A percentile compares a stretch with the other conserved stretches of the same genome.
Evolutionary conservation across 2,329 filamentous ascomycete species (phyloP).

Genomic region (Drechslerella coelobrocha): DNA sequence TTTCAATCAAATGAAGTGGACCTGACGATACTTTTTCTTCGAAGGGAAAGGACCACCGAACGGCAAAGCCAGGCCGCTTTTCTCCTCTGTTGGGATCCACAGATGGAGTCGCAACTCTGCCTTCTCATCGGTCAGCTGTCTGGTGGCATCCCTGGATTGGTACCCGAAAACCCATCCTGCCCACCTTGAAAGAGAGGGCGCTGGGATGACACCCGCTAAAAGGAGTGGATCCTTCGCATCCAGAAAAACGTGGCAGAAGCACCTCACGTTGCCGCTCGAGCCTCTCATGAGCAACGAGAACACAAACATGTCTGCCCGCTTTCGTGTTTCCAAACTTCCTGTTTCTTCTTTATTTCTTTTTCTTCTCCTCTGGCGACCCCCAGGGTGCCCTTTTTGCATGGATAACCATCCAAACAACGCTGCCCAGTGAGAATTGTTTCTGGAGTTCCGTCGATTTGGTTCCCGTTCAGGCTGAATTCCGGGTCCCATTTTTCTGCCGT

Average conservation of each 20-base stretch:
- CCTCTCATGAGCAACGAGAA: constrained; percentile 33
- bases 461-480: constrained; percentile 49
- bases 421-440: constrained; percentile 12
- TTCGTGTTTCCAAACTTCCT: neutral
- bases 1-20: constrained; percentile 46
- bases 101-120: constrained; percentile 32
- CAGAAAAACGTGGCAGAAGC: constrained; percentile 49
- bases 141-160: constrained; percentile 33
- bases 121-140: constrained; percentile 38
- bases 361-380: neutral
- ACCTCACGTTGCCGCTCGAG: constrained; percentile 36
- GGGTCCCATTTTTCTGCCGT: constrained; percentile 35
- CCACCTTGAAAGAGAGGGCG: constrained; percentile 19
- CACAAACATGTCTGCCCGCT: neutral
- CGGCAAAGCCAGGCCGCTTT: constrained; percentile 37
- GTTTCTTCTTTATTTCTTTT: neutral
- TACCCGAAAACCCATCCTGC: constrained; percentile 43
- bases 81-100: constrained; percentile 35
- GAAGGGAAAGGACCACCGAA: constrained; percentile 48
- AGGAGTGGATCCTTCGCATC: constrained; percentile 42
- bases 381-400: neutral
- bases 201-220: constrained; percentile 46
- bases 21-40: constrained; percentile 38
- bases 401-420: neutral
- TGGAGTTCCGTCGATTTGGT: constrained; percentile 42